Evolutionary conservation across 2,329 filamentous ascomycete species (phyloP).

Genomic region (Penicillium italicum): DNA sequence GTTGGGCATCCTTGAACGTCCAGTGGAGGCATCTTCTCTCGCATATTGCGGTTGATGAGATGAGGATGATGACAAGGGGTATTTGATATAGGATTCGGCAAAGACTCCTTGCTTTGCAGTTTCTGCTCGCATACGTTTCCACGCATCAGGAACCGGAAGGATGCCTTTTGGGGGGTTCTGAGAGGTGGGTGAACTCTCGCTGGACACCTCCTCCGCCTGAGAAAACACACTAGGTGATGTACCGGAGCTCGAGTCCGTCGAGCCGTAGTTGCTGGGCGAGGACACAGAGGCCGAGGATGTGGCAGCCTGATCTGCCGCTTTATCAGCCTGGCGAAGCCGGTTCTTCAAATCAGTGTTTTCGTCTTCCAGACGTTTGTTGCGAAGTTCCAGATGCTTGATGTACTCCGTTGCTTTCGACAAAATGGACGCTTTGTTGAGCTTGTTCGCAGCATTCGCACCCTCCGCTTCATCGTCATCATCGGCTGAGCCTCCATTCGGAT

Average conservation of each 20-base stretch:
- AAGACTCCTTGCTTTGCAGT: constrained; percentile 34
- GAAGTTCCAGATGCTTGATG: constrained; percentile 87
- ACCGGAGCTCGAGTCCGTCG: constrained; percentile 35
- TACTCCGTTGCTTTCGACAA: constrained; percentile 95
- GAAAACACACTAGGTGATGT: constrained; percentile 43
- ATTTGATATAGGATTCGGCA: constrained; percentile 40
- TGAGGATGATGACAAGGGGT: constrained; percentile 18
- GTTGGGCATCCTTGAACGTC: constrained; percentile 53
- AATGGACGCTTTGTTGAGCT: constrained; percentile 96
- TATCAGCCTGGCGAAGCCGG: constrained; percentile 75
- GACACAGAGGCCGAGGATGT: constrained; percentile 39
- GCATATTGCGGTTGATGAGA: constrained; percentile 29
- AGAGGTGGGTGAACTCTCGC: constrained; percentile 31
- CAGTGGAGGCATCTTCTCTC: constrained; percentile 42
- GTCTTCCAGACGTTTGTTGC: constrained; percentile 75
- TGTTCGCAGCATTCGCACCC: constrained; percentile 81
- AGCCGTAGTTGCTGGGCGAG: constrained; percentile 41
- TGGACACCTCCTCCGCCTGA: constrained; percentile 35
- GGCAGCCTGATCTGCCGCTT: constrained; percentile 44
- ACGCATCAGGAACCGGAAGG: constrained; percentile 44
- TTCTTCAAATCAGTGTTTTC: constrained; percentile 78
- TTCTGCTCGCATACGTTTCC: constrained; percentile 41
- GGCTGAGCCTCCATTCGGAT: constrained; percentile 34
- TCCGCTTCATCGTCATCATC: constrained; percentile 77
- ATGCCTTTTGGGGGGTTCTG: constrained; percentile 41